Evolutionary conservation across 2,329 filamentous ascomycete species (phyloP).

Genomic region (Pseudogymnoascus sp.): DNA sequence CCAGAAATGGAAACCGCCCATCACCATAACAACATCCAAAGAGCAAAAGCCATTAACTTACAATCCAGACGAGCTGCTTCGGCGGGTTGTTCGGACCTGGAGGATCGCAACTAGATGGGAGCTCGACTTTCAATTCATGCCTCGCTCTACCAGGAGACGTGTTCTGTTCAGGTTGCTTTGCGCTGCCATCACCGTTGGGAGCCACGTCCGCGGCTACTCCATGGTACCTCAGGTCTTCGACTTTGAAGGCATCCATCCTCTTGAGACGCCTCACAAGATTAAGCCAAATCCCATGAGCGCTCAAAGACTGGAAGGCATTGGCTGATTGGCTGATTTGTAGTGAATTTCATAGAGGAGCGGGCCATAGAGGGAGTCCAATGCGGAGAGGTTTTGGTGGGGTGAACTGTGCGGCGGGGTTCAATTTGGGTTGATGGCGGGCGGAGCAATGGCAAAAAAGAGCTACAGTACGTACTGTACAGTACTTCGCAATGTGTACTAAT

Average conservation of each 20-base stretch:
- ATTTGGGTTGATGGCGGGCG: not conserved
- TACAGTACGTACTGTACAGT: too few species aligned
- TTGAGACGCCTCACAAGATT: not conserved
- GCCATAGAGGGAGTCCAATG: not conserved
- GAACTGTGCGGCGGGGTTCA: not conserved
- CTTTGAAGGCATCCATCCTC: conserved; percentile 10
- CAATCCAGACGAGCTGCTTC: conserved; percentile 80
- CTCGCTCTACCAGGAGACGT: not conserved
- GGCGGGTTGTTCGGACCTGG: conserved; percentile 60
- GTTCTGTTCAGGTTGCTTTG: not conserved
- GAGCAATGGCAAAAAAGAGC: not conserved
- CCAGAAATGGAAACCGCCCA: not conserved
- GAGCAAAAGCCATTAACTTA: conserved; percentile 36
- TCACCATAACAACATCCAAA: not conserved
- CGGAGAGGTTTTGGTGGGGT: not conserved
- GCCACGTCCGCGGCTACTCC: not conserved
- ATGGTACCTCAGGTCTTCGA: not conserved
- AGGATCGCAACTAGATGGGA: conserved; percentile 81
- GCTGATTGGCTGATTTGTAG: not conserved
- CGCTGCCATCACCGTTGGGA: not conserved
- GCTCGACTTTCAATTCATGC: conserved; percentile 38
- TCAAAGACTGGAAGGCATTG: not conserved
- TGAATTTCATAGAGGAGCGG: not conserved
- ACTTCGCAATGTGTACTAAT: too few species aligned
- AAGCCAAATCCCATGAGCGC: conserved; percentile 1